A percentile compares a stretch with the other conserved stretches of the same genome.
Conservation (phyloP, 768 basidiomycete genomes). For the Xerocomellus intermedius region DNA sequence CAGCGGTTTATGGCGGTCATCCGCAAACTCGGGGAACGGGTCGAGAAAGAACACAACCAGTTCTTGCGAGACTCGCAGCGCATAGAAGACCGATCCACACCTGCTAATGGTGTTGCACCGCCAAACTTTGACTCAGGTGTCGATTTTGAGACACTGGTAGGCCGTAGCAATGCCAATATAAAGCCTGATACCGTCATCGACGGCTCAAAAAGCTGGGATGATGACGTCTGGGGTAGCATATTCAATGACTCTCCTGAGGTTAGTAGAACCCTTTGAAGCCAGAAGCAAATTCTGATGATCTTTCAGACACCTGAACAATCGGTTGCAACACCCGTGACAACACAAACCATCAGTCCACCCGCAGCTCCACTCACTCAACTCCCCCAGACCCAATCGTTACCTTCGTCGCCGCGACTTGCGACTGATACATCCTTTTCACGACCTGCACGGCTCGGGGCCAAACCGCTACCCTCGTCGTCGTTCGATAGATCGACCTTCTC, state of each 20-base stretch:
- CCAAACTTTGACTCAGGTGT: slow-evolving; percentile 48
- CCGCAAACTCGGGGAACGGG: slow-evolving; percentile 73
- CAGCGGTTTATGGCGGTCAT: slow-evolving; percentile 89
- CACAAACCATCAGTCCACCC: slow-evolving; percentile 16
- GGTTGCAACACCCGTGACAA: slow-evolving; percentile 10
- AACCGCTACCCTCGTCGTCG: slow-evolving; percentile 35
- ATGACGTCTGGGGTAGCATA: slow-evolving; percentile 84
- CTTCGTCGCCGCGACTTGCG: slow-evolving; percentile 37
- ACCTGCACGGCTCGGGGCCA: slow-evolving; percentile 41
- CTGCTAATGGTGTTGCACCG: slow-evolving; percentile 40
- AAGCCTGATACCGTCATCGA: slow-evolving; percentile 45
- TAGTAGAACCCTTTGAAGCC: not conserved
- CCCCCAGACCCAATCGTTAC: slow-evolving; percentile 36
- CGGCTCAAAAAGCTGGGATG: slow-evolving; percentile 59
- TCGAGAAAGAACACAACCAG: slow-evolving; percentile 90
- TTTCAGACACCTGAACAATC: slow-evolving; percentile 17
- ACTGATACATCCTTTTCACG: slow-evolving; percentile 33
- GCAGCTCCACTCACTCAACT: slow-evolving; percentile 5
- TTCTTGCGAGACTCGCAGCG: slow-evolving; percentile 92
- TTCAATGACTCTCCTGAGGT: slow-evolving; percentile 45
- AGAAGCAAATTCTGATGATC: slow-evolving; percentile 3
- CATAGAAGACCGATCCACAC: slow-evolving; percentile 73
- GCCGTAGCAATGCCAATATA: slow-evolving; percentile 47
- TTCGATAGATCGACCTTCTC: slow-evolving; percentile 33
- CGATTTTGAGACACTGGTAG: slow-evolving; percentile 87